Percentiles rank a stretch among this genome's conserved stretches.
phyloP scores from a whole-genome alignment of 257 asterid species.

The Jacaranda mimosifolia region DNA sequence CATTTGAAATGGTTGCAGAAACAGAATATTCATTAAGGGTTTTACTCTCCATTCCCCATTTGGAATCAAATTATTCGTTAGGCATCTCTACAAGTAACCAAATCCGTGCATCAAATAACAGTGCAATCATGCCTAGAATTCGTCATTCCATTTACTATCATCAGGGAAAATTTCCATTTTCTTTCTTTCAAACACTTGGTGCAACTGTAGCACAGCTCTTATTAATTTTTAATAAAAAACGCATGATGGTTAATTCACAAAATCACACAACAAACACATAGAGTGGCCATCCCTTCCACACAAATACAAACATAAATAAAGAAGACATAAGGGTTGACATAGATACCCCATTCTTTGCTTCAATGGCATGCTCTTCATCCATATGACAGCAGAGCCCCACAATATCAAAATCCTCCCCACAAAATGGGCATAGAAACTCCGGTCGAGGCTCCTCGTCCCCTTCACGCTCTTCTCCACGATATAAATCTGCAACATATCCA shows the following conservation, averaged over 20 bases:
- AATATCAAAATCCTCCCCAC: slow-evolving; percentile 85
- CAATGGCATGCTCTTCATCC: slow-evolving; percentile 83
- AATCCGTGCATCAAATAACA: background rate
- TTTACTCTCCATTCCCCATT: too few relatives aligned
- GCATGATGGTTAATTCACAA: too few relatives aligned
- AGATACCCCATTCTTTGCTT: slow-evolving; percentile 88
- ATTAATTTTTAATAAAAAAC: too few relatives aligned
- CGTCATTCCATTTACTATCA: too few relatives aligned
- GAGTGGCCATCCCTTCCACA: background rate
- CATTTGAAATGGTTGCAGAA: too few relatives aligned
- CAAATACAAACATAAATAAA: background rate
- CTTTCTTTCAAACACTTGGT: too few relatives aligned
- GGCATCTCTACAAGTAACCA: too few relatives aligned
- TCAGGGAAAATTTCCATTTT: too few relatives aligned
- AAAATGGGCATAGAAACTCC: slow-evolving; percentile 85
- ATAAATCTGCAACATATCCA: slow-evolving; percentile 49
- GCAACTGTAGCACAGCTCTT: too few relatives aligned
- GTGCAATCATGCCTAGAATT: background rate
- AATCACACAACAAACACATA: too few relatives aligned
- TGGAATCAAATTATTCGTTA: too few relatives aligned
- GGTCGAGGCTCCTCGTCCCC: slow-evolving; percentile 68
- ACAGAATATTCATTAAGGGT: too few relatives aligned
- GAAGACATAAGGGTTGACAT: slow-evolving; percentile 1
- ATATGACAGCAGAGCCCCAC: slow-evolving; percentile 92
- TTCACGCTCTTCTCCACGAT: slow-evolving; percentile 70